Percentiles rank a stretch among this genome's conserved stretches.
Evolutionary conservation across 495 filamentous ascomycete species (phyloP).

Genomic region (Podospora australis): DNA sequence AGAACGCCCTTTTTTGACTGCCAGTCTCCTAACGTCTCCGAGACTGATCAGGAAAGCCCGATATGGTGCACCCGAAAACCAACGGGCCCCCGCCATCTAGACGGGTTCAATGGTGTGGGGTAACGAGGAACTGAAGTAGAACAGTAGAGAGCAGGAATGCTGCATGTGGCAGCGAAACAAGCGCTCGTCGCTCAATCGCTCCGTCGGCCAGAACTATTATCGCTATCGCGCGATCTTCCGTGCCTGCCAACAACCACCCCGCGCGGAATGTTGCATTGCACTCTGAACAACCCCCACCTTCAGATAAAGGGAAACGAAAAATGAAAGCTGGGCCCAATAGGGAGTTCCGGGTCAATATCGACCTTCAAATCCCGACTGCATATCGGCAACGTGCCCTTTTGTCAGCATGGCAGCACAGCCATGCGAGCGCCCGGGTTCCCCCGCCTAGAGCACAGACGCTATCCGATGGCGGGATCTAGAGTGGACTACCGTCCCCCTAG

Average conservation of each 20-base stretch:
- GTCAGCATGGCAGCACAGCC: background rate
- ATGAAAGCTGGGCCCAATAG: no score
- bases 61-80: background rate
- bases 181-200: background rate
- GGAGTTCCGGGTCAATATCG: background rate
- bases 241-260: background rate
- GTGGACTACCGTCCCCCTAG: slow-evolving; percentile 33
- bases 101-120: slow-evolving; percentile 6
- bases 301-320: background rate
- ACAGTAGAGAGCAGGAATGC: background rate
- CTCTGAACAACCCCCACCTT: background rate
- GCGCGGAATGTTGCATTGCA: background rate
- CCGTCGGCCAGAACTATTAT: background rate
- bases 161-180: background rate
- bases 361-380: background rate
- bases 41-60: slow-evolving; percentile 15
- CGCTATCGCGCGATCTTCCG: background rate
- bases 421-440: background rate
- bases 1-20: background rate
- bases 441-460: background rate
- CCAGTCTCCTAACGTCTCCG: background rate
- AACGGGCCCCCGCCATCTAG: slow-evolving; percentile 2
- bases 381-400: background rate
- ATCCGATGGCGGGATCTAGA: background rate
- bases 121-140: background rate